A percentile compares a stretch with the other conserved stretches of the same genome.
Evolutionary conservation across 2,329 filamentous ascomycete genomes (phyloP).

Genomic region (Fusarium chlamydosporum): DNA sequence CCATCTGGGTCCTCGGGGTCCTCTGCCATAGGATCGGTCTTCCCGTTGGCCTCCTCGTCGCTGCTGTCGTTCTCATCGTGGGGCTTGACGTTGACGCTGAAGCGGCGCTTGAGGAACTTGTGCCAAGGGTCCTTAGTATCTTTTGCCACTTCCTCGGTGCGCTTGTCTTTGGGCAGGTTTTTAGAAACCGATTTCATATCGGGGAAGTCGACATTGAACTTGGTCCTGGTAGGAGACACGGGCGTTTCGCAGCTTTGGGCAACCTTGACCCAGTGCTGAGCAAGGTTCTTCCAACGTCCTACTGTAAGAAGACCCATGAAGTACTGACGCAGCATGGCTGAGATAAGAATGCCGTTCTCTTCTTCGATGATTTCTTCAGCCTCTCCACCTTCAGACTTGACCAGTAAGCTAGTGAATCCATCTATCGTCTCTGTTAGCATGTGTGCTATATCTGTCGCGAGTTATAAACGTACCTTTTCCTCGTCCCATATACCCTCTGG

Average conservation of each 20-base stretch:
- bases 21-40: conserved; percentile 34
- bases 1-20: conserved; percentile 57
- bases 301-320: conserved; percentile 88
- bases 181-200: conserved; percentile 44
- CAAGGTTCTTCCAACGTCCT: conserved; percentile 82
- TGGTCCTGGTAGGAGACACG: conserved; percentile 55
- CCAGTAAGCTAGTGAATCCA: conserved; percentile 82
- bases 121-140: conserved; percentile 54
- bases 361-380: conserved; percentile 85
- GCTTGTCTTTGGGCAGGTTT: conserved; percentile 40
- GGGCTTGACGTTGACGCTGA: conserved; percentile 55
- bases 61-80: conserved; percentile 58
- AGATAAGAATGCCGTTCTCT: conserved; percentile 89
- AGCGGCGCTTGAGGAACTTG: conserved; percentile 55
- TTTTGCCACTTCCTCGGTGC: conserved; percentile 38
- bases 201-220: conserved; percentile 41
- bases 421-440: conserved; percentile 62
- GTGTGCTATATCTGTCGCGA: too few relatives aligned
- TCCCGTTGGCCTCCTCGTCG: conserved; percentile 55
- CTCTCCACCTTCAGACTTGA: conserved; percentile 79
- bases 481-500: conserved; percentile 88
- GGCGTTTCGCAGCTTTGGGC: conserved; percentile 71
- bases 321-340: conserved; percentile 88
- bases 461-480: conserved; percentile 71
- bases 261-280: conserved; percentile 76